Evolutionary conservation across 78 protist genomes (phyloP).

Genomic region (Capsaspora owczarzaki): DNA sequence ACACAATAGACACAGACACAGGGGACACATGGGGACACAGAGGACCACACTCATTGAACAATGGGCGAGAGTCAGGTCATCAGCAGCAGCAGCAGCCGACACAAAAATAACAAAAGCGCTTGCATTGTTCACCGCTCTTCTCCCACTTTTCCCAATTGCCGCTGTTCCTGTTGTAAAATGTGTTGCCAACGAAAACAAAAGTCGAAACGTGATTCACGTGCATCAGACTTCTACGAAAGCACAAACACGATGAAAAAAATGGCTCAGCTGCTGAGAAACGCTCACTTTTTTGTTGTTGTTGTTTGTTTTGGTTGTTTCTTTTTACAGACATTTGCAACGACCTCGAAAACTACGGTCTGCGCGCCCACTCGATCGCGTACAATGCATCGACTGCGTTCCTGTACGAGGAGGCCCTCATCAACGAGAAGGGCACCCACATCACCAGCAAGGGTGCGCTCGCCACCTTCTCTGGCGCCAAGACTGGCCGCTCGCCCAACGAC

Average conservation of each 20-base stretch:
- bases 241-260: too few species aligned
- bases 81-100: too few species aligned
- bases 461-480: slow-evolving; percentile 62
- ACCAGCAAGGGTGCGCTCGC: slow-evolving; percentile 63
- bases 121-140: too few species aligned
- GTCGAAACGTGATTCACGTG: neutral
- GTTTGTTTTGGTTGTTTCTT: neutral
- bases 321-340: neutral
- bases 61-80: too few species aligned
- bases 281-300: neutral
- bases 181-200: neutral
- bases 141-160: too few species aligned
- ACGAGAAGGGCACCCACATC: slow-evolving; percentile 43
- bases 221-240: too few species aligned
- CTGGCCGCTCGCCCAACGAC: slow-evolving; percentile 82
- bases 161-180: neutral
- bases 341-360: neutral
- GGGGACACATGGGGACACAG: too few species aligned
- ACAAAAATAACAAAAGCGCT: too few species aligned
- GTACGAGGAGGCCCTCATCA: slow-evolving; percentile 68
- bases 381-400: slow-evolving; percentile 63
- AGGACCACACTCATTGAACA: too few species aligned
- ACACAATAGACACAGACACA: too few species aligned
- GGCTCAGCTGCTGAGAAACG: too few species aligned
- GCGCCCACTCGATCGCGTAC: slow-evolving; percentile 3